Evolutionary conservation across 2,329 filamentous ascomycete species (phyloP).

Genomic region (Paracoccidioides lutzii): DNA sequence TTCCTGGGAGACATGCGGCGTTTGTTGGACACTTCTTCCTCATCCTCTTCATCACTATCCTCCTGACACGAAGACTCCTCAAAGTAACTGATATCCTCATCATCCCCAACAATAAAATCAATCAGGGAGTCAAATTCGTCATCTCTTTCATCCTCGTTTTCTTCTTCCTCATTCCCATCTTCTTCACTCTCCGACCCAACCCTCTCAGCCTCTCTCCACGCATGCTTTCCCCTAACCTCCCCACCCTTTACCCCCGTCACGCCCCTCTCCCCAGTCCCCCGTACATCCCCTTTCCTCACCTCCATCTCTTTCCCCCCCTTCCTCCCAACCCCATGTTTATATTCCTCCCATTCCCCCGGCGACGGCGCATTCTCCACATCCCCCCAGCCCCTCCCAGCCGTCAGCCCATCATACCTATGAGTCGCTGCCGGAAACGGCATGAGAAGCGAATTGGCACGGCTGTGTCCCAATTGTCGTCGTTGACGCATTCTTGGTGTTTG

Average conservation of each 20-base stretch:
- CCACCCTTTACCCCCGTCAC: not conserved
- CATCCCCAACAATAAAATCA: conserved; percentile 30
- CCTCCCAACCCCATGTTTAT: not conserved
- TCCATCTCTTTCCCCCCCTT: not conserved
- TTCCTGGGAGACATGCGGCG: conserved; percentile 17
- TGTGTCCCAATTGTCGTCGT: not conserved
- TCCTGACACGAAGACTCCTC: conserved; percentile 17
- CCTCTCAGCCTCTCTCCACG: conserved; percentile 5
- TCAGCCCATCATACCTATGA: not conserved
- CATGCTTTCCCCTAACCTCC: not conserved
- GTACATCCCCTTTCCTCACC: not conserved
- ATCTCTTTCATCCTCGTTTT: conserved; percentile 15
- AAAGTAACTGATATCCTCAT: conserved; percentile 26
- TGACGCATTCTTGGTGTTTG: not conserved
- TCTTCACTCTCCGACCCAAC: conserved; percentile 14
- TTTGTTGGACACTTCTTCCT: conserved; percentile 15
- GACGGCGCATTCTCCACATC: conserved; percentile 1
- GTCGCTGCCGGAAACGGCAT: not conserved
- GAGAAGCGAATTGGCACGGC: not conserved
- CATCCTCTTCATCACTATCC: conserved; percentile 12
- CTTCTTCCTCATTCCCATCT: conserved; percentile 1
- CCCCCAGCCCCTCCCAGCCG: not conserved
- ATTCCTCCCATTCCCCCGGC: not conserved
- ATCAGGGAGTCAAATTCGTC: conserved; percentile 26
- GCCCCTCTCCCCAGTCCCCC: not conserved